Percentiles rank a stretch among this genome's conserved stretches.
phyloP scores from a whole-genome alignment of 208 protist species.

The Naegleria fowleri region DNA sequence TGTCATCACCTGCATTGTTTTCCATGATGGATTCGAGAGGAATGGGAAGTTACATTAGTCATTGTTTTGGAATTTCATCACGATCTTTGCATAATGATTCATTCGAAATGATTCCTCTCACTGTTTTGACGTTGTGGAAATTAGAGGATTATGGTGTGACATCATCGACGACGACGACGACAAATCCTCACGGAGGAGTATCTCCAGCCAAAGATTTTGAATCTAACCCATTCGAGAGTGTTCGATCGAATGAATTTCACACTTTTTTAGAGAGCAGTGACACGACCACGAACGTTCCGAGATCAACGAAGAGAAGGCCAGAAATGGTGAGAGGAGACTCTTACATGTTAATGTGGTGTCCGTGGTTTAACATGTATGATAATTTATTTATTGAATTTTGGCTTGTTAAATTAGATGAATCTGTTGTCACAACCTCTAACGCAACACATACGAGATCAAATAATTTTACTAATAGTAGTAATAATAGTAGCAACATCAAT shows the following conservation, averaged over 20 bases:
- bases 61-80: too few species aligned
- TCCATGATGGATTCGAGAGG: too few species aligned
- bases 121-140: background rate
- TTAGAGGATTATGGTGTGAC: background rate
- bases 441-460: too few species aligned
- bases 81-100: background rate
- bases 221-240: background rate
- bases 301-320: background rate
- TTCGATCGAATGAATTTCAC: background rate
- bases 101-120: background rate
- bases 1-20: too few species aligned
- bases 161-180: too few species aligned
- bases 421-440: too few species aligned
- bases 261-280: background rate
- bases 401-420: background rate
- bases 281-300: background rate
- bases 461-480: too few species aligned
- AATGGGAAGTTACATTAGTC: too few species aligned
- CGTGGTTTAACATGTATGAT: background rate
- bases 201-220: background rate
- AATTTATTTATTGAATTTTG: background rate
- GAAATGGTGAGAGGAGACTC: background rate
- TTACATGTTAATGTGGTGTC: background rate
- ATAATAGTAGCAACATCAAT: too few species aligned
- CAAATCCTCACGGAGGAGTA: background rate